These are phyloP conservation scores for Leccinellum rugosiceps DNA, from an alignment of 768 basidiomycete genomes.

Conservation along the genomic window DNA sequence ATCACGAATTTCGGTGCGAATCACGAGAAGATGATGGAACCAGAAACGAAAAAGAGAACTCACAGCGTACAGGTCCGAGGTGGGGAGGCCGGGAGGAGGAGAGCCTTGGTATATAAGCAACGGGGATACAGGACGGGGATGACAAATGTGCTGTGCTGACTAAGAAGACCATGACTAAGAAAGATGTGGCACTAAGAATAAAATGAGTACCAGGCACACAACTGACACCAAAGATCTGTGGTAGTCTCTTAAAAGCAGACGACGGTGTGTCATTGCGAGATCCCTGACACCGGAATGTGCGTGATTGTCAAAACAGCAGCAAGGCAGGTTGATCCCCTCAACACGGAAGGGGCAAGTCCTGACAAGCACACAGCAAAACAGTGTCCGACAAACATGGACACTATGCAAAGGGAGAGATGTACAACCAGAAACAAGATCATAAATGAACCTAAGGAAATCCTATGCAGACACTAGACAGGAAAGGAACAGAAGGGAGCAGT, in stretches of 20 bases:
- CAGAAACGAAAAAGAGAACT: neutral
- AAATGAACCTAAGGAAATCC: neutral
- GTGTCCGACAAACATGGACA: neutral
- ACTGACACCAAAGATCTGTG: too few relatives aligned
- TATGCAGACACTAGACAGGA: neutral
- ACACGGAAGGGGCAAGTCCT: neutral
- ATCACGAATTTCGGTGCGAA: neutral
- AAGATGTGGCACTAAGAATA: too few relatives aligned
- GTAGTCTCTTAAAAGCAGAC: too few relatives aligned
- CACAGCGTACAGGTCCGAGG: neutral
- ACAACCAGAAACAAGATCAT: neutral
- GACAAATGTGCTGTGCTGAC: neutral
- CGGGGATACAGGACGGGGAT: neutral
- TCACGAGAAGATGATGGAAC: neutral
- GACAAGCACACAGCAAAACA: neutral
- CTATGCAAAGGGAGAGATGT: slow-evolving; percentile 4
- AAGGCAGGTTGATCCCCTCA: too few relatives aligned
- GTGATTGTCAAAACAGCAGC: neutral
- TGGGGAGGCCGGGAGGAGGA: neutral
- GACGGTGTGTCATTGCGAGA: neutral
- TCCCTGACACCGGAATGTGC: neutral
- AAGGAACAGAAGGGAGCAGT: neutral
- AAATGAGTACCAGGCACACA: too few relatives aligned
- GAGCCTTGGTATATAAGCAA: neutral
- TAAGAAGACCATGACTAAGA: neutral